These are phyloP conservation scores for Penicillium bialowiezense DNA, from an alignment of 495 filamentous ascomycete species.

Conservation along the genomic window DNA sequence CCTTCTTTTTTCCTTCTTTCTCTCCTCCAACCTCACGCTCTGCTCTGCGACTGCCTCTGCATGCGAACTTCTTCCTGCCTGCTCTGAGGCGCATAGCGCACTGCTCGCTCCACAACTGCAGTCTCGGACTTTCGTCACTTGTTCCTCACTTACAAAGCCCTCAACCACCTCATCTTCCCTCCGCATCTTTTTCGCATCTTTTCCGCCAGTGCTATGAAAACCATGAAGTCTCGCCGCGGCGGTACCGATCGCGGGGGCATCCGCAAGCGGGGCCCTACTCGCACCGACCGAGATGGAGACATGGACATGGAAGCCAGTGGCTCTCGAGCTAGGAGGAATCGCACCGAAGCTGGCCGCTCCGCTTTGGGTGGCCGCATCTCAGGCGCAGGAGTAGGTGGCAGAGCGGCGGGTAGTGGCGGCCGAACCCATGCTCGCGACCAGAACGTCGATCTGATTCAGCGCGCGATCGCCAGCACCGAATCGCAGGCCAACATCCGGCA, in stretches of 20 bases:
- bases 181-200: constrained; percentile 5
- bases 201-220: constrained; percentile 29
- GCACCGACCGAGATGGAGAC: constrained; percentile 78
- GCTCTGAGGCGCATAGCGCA: constrained; percentile 30
- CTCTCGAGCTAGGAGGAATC: constrained; percentile 34
- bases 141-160: not conserved
- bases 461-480: constrained; percentile 37
- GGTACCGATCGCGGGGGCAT: constrained; percentile 61
- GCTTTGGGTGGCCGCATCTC: constrained; percentile 3
- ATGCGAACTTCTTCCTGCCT: constrained; percentile 21
- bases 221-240: constrained; percentile 33
- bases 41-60: constrained; percentile 8
- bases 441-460: constrained; percentile 36
- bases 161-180: constrained; percentile 1
- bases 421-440: constrained; percentile 27
- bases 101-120: constrained; percentile 13
- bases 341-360: constrained; percentile 24
- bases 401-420: constrained; percentile 12
- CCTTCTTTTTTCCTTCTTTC: constrained; percentile 2
- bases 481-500: constrained; percentile 42
- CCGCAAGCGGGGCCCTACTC: constrained; percentile 58
- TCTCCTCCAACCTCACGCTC: not conserved
- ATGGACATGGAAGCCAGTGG: constrained; percentile 66
- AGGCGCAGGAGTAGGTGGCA: not conserved
- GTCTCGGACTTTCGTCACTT: constrained; percentile 5